Conservation (phyloP, 345 rosid species). For the Hevea brasiliensis region DNA sequence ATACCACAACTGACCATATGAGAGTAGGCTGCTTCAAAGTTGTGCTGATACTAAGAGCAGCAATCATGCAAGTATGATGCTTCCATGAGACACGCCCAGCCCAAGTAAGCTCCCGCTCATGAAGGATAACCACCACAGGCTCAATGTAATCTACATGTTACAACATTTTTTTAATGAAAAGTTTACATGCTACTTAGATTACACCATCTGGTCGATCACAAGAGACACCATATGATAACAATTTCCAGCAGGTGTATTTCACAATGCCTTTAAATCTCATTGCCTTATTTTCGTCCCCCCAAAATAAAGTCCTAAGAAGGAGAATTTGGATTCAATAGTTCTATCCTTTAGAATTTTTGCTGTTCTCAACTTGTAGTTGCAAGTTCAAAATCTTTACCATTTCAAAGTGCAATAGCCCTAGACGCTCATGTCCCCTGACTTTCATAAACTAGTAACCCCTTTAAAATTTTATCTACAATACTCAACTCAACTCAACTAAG, state of each 20-base stretch:
- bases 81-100: constrained; percentile 93
- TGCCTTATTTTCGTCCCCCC: neutral
- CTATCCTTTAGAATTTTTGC: neutral
- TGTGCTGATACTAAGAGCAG: constrained; percentile 95
- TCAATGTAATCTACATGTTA: constrained; percentile 78
- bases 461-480: neutral
- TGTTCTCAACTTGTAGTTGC: neutral
- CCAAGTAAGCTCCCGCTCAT: constrained; percentile 92
- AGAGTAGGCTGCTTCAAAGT: constrained; percentile 93
- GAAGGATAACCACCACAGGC: constrained; percentile 95
- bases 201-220: neutral
- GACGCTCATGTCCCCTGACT: neutral
- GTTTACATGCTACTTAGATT: neutral
- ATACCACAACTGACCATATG: constrained; percentile 93
- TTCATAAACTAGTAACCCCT: neutral
- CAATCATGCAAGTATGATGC: constrained; percentile 91
- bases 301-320: neutral
- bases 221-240: neutral
- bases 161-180: constrained; percentile 17
- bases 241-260: neutral
- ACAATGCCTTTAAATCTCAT: neutral
- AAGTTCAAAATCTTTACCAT: neutral
- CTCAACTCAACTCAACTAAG: too few relatives aligned
- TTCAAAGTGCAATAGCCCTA: neutral
- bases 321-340: neutral